Evolutionary conservation across 192 early-diverging fungal genomes (phyloP).

Genomic region (Linderina pennispora): DNA sequence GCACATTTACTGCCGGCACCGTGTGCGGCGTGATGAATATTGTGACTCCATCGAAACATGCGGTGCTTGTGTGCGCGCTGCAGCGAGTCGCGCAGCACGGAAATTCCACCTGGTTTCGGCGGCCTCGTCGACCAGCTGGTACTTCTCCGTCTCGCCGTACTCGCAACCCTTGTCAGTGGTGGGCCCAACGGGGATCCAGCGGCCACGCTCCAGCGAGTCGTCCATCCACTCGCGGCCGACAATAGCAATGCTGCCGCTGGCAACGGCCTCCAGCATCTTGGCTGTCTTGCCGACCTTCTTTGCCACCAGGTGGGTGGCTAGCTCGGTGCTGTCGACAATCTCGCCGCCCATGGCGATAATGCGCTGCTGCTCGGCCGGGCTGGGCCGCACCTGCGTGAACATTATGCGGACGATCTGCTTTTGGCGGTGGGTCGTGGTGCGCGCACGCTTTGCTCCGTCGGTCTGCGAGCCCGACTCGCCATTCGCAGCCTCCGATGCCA

Average conservation of each 20-base stretch:
- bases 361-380: constrained; percentile 24
- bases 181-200: constrained; percentile 25
- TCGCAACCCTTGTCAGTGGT: no score
- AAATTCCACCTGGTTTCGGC: constrained; percentile 27
- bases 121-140: constrained; percentile 14
- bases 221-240: constrained; percentile 30
- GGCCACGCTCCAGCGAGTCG: constrained; percentile 22
- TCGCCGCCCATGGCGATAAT: constrained; percentile 50
- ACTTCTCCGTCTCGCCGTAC: constrained; percentile 5
- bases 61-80: constrained; percentile 13
- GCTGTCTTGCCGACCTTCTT: constrained; percentile 50
- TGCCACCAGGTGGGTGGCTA: constrained; percentile 55
- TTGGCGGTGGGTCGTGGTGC: no score
- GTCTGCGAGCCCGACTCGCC: no score
- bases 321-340: constrained; percentile 40
- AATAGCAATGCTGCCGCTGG: constrained; percentile 23
- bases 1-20: constrained; percentile 13
- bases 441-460: no score
- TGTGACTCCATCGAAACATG: constrained; percentile 30
- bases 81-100: constrained; percentile 15
- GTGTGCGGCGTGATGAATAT: constrained; percentile 31
- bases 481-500: no score
- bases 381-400: constrained; percentile 41
- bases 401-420: constrained; percentile 34
- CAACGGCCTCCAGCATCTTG: constrained; percentile 48